Conservation (phyloP, 202 grass and related monocot species). For the Eragrostis tef region DNA sequence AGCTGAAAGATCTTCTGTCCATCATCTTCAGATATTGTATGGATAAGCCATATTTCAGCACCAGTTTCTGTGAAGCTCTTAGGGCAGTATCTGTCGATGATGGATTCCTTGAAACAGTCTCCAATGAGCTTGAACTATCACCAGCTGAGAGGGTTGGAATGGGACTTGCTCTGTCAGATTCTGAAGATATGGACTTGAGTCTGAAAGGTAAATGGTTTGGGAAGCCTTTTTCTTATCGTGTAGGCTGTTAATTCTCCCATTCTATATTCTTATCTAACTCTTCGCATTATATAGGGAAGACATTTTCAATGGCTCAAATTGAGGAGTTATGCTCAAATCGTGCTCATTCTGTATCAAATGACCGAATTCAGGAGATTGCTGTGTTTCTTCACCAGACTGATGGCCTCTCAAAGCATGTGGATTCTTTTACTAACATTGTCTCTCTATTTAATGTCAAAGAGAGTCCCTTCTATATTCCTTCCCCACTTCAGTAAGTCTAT, state of each 20-base stretch:
- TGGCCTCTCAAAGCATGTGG: conserved; percentile 70
- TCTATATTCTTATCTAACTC: conserved; percentile 35
- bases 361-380: conserved; percentile 85
- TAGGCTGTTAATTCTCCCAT: conserved; percentile 12
- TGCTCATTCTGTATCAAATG: conserved; percentile 53
- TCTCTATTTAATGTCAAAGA: conserved; percentile 71
- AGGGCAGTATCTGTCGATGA: conserved; percentile 31
- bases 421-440: conserved; percentile 72
- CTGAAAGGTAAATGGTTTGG: conserved; percentile 61
- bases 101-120: conserved; percentile 50
- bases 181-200: conserved; percentile 63
- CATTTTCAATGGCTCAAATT: conserved; percentile 52
- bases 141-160: conserved; percentile 66
- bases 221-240: conserved; percentile 25
- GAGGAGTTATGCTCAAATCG: conserved; percentile 76
- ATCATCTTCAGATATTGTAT: conserved; percentile 54
- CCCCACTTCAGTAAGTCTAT: conserved; percentile 54
- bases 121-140: conserved; percentile 56
- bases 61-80: conserved; percentile 57
- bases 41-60: conserved; percentile 54
- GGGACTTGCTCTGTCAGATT: conserved; percentile 81
- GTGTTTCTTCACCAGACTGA: conserved; percentile 78
- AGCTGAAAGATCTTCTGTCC: conserved; percentile 46
- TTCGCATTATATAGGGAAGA: conserved; percentile 42
- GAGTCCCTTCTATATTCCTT: conserved; percentile 57